Evolutionary conservation across 2,329 filamentous ascomycete genomes (phyloP).

Genomic region (Calonectria hawksworthii): DNA sequence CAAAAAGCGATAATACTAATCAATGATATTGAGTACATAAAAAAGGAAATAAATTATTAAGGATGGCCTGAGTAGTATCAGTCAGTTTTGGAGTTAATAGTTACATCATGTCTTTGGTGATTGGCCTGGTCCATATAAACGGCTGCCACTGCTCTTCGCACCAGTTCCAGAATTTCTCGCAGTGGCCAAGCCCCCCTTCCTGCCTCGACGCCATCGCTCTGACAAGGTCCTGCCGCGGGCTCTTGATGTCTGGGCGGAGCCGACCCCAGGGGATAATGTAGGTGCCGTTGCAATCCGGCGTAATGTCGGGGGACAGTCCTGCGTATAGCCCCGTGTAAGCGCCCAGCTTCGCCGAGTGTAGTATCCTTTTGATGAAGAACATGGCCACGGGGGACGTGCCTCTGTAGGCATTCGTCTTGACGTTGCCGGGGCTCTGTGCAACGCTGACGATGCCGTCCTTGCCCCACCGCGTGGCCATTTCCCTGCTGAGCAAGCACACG

Average conservation of each 20-base stretch:
- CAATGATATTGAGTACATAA: not conserved
- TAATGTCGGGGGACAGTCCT: slow-evolving; percentile 54
- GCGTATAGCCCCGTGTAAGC: slow-evolving; percentile 59
- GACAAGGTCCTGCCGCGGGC: slow-evolving; percentile 46
- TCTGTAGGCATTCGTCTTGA: slow-evolving; percentile 44
- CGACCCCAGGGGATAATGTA: slow-evolving; percentile 50
- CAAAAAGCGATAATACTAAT: not conserved
- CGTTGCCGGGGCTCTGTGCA: slow-evolving; percentile 53
- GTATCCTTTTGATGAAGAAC: slow-evolving; percentile 41
- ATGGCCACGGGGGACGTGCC: slow-evolving; percentile 30
- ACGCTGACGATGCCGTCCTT: slow-evolving; percentile 47
- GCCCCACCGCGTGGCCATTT: slow-evolving; percentile 47
- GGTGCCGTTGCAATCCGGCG: slow-evolving; percentile 45
- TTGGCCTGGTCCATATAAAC: slow-evolving; percentile 24
- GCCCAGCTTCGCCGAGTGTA: slow-evolving; percentile 50
- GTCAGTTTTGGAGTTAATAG: not conserved
- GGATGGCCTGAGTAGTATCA: not conserved
- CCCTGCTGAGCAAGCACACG: slow-evolving; percentile 49
- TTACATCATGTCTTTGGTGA: not conserved
- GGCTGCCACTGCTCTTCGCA: slow-evolving; percentile 38
- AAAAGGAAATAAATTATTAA: not conserved
- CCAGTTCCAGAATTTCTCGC: slow-evolving; percentile 48
- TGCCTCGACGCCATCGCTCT: slow-evolving; percentile 41
- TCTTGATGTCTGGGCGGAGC: slow-evolving; percentile 34
- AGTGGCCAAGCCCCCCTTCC: slow-evolving; percentile 46